Evolutionary conservation across 257 asterid species (phyloP).

Genomic region (Salvia splendens): DNA sequence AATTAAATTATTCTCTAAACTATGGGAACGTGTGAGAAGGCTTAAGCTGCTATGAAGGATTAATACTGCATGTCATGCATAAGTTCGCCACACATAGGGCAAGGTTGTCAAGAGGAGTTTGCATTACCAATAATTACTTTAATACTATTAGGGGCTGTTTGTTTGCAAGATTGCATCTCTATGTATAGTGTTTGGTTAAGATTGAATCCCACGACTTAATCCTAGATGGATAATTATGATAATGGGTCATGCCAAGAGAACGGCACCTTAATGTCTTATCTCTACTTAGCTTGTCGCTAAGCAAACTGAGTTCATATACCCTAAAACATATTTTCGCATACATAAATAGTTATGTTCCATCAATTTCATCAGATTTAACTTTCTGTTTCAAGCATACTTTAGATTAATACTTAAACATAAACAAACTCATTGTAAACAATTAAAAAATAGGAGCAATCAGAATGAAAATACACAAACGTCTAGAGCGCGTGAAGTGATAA

Average conservation of each 20-base stretch:
- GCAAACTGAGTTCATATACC: not conserved
- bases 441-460: constrained; percentile 15
- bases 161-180: too few relatives aligned
- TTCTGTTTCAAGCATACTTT: not conserved
- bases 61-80: not conserved
- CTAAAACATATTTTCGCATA: not conserved
- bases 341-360: not conserved
- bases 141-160: too few relatives aligned
- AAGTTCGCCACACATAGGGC: constrained; percentile 6
- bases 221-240: not conserved
- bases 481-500: constrained; percentile 6
- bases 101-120: not conserved
- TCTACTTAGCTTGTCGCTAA: not conserved
- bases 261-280: not conserved
- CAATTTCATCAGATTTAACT: constrained; percentile 16
- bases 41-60: constrained; percentile 13
- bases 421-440: constrained; percentile 3
- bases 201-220: too few relatives aligned
- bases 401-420: not conserved
- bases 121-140: constrained; percentile 1
- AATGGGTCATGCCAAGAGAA: too few relatives aligned
- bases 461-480: not conserved
- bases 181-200: too few relatives aligned
- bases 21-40: constrained; percentile 10
- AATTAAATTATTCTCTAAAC: not conserved